Conservation (phyloP, 306 rosid genomes). For the Abrus pulchellus region DNA sequence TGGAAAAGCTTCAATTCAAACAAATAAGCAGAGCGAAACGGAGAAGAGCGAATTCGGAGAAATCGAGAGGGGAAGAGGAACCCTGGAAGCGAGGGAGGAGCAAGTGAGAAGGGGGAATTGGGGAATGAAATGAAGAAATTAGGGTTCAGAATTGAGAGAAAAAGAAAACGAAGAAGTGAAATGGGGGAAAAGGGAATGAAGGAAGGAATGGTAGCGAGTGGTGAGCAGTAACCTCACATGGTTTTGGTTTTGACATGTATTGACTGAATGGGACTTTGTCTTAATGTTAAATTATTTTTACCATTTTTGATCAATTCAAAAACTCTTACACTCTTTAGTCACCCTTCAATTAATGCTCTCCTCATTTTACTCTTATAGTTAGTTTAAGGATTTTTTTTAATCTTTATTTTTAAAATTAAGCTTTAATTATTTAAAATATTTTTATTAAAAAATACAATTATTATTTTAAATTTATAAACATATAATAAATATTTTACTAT, state of each 20-base stretch:
- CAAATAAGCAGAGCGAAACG: background rate
- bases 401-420: no score
- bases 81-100: background rate
- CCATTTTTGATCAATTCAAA: no score
- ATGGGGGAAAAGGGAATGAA: background rate
- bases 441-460: no score
- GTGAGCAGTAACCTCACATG: background rate
- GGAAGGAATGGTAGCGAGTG: background rate
- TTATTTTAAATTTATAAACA: no score
- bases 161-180: background rate
- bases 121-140: background rate
- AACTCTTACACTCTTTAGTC: no score
- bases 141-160: background rate
- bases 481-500: no score
- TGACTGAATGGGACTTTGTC: conserved; percentile 1
- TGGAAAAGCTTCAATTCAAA: conserved; percentile 3
- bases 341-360: no score
- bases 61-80: background rate
- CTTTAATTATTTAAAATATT: no score
- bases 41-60: background rate
- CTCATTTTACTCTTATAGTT: no score
- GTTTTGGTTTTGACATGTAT: background rate
- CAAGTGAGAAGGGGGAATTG: background rate
- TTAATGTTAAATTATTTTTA: no score
- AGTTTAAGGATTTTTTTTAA: no score